These are phyloP conservation scores for Backusella tuberculispora DNA, from an alignment of 192 early-diverging fungal species.

Conservation along the genomic window DNA sequence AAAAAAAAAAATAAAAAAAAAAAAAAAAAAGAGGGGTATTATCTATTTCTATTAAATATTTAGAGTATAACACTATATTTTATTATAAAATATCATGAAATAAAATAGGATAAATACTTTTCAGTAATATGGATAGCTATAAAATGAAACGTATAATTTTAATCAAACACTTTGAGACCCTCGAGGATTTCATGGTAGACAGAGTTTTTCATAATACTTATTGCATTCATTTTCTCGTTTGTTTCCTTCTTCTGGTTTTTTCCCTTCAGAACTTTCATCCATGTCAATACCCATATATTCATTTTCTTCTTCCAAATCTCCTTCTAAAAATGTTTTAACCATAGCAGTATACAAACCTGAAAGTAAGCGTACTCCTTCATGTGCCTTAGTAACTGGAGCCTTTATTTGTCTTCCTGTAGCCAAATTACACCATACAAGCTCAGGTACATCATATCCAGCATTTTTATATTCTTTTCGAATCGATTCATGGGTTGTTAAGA, in stretches of 20 bases:
- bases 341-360: conserved; percentile 48
- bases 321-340: conserved; percentile 52
- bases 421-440: conserved; percentile 58
- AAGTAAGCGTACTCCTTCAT: conserved; percentile 43
- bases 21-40: no score
- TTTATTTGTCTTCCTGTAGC: no score
- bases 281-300: neutral
- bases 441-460: conserved; percentile 52
- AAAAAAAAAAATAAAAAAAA: no score
- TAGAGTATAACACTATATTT: no score
- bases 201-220: conserved; percentile 37
- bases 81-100: no score
- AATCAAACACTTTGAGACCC: conserved; percentile 16
- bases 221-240: conserved; percentile 22
- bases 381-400: conserved; percentile 33
- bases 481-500: conserved; percentile 43
- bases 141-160: neutral
- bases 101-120: no score
- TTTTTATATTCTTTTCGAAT: conserved; percentile 35
- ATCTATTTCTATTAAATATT: no score
- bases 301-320: neutral
- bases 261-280: neutral
- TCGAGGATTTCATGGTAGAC: conserved; percentile 11
- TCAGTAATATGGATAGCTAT: no score
- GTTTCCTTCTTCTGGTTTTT: neutral